These are phyloP conservation scores for Cryptomeria japonica DNA, from an alignment of 75 land plant genomes.

Conservation along the genomic window DNA sequence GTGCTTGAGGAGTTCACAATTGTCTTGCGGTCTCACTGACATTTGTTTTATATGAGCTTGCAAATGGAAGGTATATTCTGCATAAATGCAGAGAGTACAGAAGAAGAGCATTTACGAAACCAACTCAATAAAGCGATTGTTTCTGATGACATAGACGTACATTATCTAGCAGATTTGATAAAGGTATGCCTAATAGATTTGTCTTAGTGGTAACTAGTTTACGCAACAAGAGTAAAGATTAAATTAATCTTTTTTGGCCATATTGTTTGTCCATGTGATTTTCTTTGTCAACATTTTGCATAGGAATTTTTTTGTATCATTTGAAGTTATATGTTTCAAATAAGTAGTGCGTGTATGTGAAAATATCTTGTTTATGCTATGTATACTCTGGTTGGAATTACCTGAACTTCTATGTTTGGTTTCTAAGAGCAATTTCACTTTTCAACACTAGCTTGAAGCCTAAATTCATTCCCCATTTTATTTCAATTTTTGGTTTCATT, in stretches of 20 bases:
- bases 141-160: constrained; percentile 88
- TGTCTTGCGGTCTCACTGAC: background rate
- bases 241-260: background rate
- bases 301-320: background rate
- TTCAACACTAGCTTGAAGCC: background rate
- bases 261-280: background rate
- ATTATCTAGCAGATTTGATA: constrained; percentile 93
- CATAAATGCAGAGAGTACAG: constrained; percentile 89
- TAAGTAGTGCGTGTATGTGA: background rate
- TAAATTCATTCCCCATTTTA: background rate
- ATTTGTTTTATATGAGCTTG: constrained; percentile 6
- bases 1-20: background rate
- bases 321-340: background rate
- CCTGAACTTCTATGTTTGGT: background rate
- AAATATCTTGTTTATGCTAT: background rate
- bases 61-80: constrained; percentile 97
- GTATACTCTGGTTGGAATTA: background rate
- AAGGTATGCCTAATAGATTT: constrained; percentile 40
- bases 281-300: background rate
- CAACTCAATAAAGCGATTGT: constrained; percentile 93
- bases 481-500: background rate
- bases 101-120: constrained; percentile 89
- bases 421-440: background rate
- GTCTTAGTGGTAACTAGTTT: background rate
- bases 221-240: background rate